Base-by-base conservation (phyloP, 225 moss, liverwort and hornwort species). In the Pleurozium schreberi region DNA sequence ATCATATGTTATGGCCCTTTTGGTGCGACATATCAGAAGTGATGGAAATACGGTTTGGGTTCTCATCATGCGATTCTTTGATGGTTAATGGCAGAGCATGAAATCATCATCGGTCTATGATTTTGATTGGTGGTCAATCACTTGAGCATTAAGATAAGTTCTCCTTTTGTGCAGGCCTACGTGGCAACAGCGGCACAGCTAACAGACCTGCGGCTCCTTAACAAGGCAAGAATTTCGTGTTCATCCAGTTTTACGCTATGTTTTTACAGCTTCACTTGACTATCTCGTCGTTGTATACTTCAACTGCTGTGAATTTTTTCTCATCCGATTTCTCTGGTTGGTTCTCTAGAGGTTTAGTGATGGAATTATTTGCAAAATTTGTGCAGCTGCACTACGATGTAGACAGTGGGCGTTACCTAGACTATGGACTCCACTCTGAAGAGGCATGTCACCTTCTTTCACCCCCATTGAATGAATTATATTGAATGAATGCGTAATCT, bases 351-450 rank as follows among this genome's bases (percentile, higher is more conserved):
- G 52, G 21, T 79, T 63, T 42, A 74, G 21, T 75, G 73, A 90
- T 86, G 52, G 49, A 89, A 59, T 76, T 52, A 57, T 83, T 83
- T 82, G 78, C 79, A 85, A 71, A 33, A 69, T 15, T 78, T 83
- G 58, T 95, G 90, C 92, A 98, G 97, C 95, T 97, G 93, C 97
- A 99, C 89, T 97, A 93, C 81, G 96, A 99, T 88, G 74, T 89
- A 84, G 93, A 94, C 75, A 95, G 95, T 89, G 96, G 96, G 81
- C 95, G 93, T 80, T 99, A 96, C 90, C 95, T 93, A 83, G 99
- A 99, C 89, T 99, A 92, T 87, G 99, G 99, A 85, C 91, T 96
- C 85, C 99, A 99, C 80, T 92, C 95, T 86, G 97, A 99, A 91
- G 88, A 95, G 96, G 98, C 92, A 92, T 71, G 89, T 88, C 45